Base-by-base conservation (phyloP, 176 grass and related monocot species). In the Phoenix dactylifera region DNA sequence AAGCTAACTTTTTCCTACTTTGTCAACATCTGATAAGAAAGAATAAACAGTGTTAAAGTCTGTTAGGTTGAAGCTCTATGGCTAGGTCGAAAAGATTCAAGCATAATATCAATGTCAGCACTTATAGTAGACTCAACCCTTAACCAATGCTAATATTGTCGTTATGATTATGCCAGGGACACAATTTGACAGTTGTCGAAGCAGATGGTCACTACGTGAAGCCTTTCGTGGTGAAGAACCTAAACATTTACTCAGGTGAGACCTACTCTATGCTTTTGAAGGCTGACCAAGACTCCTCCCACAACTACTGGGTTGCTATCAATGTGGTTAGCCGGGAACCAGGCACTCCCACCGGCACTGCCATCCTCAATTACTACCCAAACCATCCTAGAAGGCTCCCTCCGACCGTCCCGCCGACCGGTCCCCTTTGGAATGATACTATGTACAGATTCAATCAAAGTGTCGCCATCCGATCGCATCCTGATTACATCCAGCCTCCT, bases 131-230 rank as follows among this genome's bases (percentile, higher is more conserved):
- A 6, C 28, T 30, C 28, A 5, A 30, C 28, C 26, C 4, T 5
- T 28, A 28, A 28, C 0, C 5, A 5, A 5, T 28, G 26, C 26
- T 28, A 28, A 28, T 28, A 28, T 28, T 28, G 26, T 0, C 5
- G 26, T 5, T 28, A 28, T 28, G 32, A 1, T 35, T 7, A 44
- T 44, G 35, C 9, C 7, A 44, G 35, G 35, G 35, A 44, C 35
- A 44, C 35, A 44, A 44, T 0, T 68, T 95, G 79, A 87, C 80
- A 0, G 83, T 95, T 1, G 91, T 95, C 3, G 91, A 95, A 72
- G 80, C 91, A 0, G 91, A 95, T 48, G 91, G 91, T 0, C 74
- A 95, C 80, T 95, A 95, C 29, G 91, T 95, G 63, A 77, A 84
- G 44, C 91, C 91, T 12, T 87, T 90, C 49, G 83, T 85, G 10